phyloP scores from a whole-genome alignment of 208 protist genomes.

The Crithidia bombi region DNA sequence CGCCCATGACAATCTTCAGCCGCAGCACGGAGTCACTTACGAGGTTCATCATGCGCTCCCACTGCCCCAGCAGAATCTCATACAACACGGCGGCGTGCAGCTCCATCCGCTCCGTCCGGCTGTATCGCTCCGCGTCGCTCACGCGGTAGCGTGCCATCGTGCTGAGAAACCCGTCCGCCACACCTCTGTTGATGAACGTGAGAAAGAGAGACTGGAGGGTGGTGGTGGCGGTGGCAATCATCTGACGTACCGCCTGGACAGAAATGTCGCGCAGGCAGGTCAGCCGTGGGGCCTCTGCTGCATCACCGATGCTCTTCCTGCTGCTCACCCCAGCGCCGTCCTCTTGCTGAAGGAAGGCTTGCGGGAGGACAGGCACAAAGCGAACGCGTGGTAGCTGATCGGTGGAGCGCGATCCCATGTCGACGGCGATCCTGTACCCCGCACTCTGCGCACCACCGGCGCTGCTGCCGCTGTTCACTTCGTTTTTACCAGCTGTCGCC shows the following conservation, averaged over 20 bases:
- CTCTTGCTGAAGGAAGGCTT: constrained; percentile 16
- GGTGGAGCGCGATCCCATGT: neutral
- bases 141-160: constrained; percentile 61
- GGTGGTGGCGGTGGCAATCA: constrained; percentile 51
- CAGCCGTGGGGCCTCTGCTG: neutral
- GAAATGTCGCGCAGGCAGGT: constrained; percentile 70
- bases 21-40: constrained; percentile 69
- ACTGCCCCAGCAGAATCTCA: constrained; percentile 82
- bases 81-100: constrained; percentile 81
- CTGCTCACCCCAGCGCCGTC: constrained; percentile 3
- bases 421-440: neutral
- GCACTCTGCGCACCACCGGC: neutral
- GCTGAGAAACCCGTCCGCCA: constrained; percentile 62
- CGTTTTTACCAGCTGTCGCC: neutral
- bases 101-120: constrained; percentile 62
- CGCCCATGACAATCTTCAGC: constrained; percentile 86
- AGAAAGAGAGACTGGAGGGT: constrained; percentile 68
- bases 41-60: constrained; percentile 69
- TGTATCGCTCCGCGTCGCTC: constrained; percentile 41
- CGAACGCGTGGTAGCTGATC: constrained; percentile 39
- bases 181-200: constrained; percentile 72
- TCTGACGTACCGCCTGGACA: constrained; percentile 57
- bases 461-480: neutral
- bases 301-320: constrained; percentile 5
- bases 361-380: constrained; percentile 42